phyloP scores from a whole-genome alignment of 257 asterid genomes.

The Mitragyna speciosa region DNA sequence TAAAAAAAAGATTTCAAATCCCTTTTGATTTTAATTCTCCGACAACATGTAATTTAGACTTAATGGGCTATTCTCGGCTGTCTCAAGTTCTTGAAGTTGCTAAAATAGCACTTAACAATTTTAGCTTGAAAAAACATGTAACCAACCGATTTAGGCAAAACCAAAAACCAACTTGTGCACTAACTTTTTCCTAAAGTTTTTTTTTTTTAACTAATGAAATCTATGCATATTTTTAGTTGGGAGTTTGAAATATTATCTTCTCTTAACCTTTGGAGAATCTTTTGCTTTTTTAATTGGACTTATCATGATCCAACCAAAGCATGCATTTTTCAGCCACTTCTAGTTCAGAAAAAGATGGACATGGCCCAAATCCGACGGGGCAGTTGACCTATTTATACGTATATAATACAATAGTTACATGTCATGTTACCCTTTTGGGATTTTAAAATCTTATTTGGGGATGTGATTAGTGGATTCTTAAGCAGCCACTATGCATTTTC shows the following conservation, averaged over 20 bases:
- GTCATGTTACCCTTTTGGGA: background rate
- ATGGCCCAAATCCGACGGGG: conserved; percentile 14
- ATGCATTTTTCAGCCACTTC: background rate
- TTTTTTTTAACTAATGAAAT: background rate
- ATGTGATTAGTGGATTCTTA: conserved; percentile 22
- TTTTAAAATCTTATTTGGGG: background rate
- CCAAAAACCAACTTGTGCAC: background rate
- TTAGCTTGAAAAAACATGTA: background rate
- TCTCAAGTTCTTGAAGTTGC: background rate
- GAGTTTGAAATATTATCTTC: conserved; percentile 22
- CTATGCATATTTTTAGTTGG: background rate
- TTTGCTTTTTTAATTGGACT: conserved; percentile 1
- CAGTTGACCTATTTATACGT: conserved; percentile 23
- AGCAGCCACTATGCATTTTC: conserved; percentile 11
- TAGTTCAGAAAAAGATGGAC: conserved; percentile 15
- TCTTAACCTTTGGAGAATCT: background rate
- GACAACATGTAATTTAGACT: too few species aligned
- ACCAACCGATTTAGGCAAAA: background rate
- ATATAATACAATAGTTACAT: background rate
- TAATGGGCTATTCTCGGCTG: background rate
- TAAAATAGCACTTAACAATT: background rate
- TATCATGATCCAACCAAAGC: background rate
- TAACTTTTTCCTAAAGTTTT: background rate
- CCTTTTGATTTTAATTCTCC: background rate
- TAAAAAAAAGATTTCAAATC: conserved; percentile 13